Evolutionary conservation across 2,329 filamentous ascomycete species (phyloP), one percentile per base, ranked within the genome.

Genomic region (Cryphonectria carpinicola): DNA sequence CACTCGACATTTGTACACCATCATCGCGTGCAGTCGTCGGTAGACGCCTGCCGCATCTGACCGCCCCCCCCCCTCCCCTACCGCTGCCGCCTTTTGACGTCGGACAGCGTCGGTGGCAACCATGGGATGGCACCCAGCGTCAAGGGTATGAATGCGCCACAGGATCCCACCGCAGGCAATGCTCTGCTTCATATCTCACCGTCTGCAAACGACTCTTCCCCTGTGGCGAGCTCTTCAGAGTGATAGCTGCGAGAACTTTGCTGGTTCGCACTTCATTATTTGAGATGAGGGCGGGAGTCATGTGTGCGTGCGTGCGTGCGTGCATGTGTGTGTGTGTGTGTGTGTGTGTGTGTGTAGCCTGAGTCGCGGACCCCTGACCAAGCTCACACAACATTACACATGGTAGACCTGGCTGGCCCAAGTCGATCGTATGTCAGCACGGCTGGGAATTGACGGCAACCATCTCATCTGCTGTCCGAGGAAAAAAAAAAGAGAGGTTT

Each of bases 21-120:
- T 37, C 43, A 52, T 32, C 8, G 43, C 28, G 25, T 32, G 32
- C 28, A 52, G 19, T 19, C 32, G 35, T 2, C 65, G 11, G 65
- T 49, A 58, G 46, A 8, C 46, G 63, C 63, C 10, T 64, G 60
- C 60, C 64, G 67, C 60, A 68, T 64, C 67, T 63, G 60, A 64
- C 60, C 46, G 60, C 19, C 41, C 41, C 41, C 41, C 41, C 43
- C 43, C 43, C 28, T 28, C 28, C 28, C 19, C 19, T n/a, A 22
- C 46, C 46, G 14, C 35, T 49, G 60, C 67, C 60, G 32, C 61
- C 35, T 68, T 49, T 56, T 19, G 19, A 25, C 25, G 65, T 41
- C 64, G 35, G 54, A 68, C 54, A 63, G 58, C 11, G 37, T 64
- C 22, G 46, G 61, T 28, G 28, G 61, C 35, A 37, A 19, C 35